Conservation (phyloP, 2,329 filamentous ascomycete genomes). For the Fusarium liriodendri region DNA sequence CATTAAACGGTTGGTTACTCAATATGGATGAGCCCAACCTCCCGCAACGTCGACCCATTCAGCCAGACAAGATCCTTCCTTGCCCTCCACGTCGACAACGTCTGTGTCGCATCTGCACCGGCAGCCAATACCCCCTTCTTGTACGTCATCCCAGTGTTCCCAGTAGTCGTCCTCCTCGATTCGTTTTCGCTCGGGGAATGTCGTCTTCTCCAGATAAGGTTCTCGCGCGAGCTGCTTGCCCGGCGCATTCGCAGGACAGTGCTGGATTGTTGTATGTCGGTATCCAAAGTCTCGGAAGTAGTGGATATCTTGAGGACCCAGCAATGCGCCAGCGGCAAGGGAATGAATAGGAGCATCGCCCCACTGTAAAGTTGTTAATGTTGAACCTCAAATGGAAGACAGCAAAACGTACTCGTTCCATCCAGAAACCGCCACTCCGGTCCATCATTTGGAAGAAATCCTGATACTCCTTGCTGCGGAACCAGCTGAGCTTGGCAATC, state of each 20-base stretch:
- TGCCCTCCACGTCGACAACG: slow-evolving; percentile 97
- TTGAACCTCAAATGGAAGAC: slow-evolving; percentile 1
- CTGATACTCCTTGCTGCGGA: slow-evolving; percentile 96
- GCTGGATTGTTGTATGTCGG: slow-evolving; percentile 97
- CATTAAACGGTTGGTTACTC: neutral
- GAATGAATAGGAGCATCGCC: slow-evolving; percentile 99
- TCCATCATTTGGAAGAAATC: slow-evolving; percentile 99
- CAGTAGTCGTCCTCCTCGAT: slow-evolving; percentile 96
- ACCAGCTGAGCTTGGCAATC: slow-evolving; percentile 94
- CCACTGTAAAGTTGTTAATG: slow-evolving; percentile 72
- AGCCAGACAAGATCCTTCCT: slow-evolving; percentile 92
- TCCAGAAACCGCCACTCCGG: slow-evolving; percentile 97
- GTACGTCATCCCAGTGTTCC: slow-evolving; percentile 85
- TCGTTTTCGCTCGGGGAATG: slow-evolving; percentile 82
- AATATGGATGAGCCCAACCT: slow-evolving; percentile 77
- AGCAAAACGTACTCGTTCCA: slow-evolving; percentile 80
- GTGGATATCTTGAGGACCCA: slow-evolving; percentile 86
- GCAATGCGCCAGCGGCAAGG: slow-evolving; percentile 88
- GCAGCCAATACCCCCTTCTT: slow-evolving; percentile 97
- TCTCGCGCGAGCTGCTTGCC: slow-evolving; percentile 83
- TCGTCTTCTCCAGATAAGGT: slow-evolving; percentile 86
- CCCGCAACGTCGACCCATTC: slow-evolving; percentile 99
- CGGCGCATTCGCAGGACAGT: slow-evolving; percentile 96
- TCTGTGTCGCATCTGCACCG: slow-evolving; percentile 97
- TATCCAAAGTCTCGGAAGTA: slow-evolving; percentile 99